phyloP scores from a whole-genome alignment of 129 eudicot genomes.

The Artemisia argyi region DNA sequence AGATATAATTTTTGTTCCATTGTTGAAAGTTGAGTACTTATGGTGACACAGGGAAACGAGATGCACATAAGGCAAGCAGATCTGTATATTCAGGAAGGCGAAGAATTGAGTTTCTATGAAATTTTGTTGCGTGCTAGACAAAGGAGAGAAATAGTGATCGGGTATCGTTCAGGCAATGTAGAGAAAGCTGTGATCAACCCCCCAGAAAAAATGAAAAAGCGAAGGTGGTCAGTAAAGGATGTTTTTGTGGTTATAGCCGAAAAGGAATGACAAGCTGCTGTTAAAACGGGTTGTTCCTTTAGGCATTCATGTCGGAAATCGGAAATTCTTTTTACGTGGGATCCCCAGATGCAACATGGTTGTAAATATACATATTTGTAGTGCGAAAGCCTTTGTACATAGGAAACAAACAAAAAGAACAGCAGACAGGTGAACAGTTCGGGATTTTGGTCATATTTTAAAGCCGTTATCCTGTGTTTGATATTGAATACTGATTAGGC shows the following conservation, averaged over 20 bases:
- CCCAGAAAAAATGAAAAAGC: constrained; percentile 48
- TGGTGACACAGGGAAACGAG: constrained; percentile 66
- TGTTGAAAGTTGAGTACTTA: neutral
- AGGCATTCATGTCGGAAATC: neutral
- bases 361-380: neutral
- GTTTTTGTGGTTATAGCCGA: constrained; percentile 87
- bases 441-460: neutral
- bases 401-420: neutral
- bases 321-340: neutral
- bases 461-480: no score
- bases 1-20: no score
- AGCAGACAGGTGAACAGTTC: neutral
- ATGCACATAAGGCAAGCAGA: constrained; percentile 84
- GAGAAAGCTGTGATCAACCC: constrained; percentile 83
- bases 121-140: constrained; percentile 71
- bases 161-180: constrained; percentile 57
- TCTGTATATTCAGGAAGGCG: constrained; percentile 63
- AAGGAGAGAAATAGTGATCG: constrained; percentile 73
- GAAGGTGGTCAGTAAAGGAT: constrained; percentile 66
- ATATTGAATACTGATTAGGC: no score
- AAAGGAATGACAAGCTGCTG: constrained; percentile 50
- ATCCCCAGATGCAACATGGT: constrained; percentile 1
- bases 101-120: constrained; percentile 76
- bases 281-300: neutral
- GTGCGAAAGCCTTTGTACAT: constrained; percentile 1